A percentile compares a stretch with the other conserved stretches of the same genome.
These are phyloP conservation scores for Colletotrichum endophyticum DNA, from an alignment of 2,329 filamentous ascomycete species.

Conservation along the genomic window DNA sequence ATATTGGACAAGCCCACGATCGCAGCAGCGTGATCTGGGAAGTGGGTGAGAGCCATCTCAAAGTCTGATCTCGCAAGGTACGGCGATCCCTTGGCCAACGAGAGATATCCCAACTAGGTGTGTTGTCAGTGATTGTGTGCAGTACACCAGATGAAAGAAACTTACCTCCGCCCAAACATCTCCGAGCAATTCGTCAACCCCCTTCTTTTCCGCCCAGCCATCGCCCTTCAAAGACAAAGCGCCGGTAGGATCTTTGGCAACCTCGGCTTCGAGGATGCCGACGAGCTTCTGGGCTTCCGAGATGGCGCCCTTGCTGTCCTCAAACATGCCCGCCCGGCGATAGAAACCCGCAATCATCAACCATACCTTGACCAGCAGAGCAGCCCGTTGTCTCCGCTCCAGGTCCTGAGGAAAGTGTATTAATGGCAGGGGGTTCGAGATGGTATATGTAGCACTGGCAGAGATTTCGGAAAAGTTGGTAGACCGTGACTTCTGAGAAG, in stretches of 20 bases:
- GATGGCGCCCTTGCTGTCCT: constrained; percentile 81
- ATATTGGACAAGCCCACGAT: constrained; percentile 86
- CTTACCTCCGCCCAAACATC: constrained; percentile 84
- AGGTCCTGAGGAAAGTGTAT: constrained; percentile 62
- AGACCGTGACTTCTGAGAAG: constrained; percentile 44
- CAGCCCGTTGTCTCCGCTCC: constrained; percentile 52
- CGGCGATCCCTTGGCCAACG: constrained; percentile 63
- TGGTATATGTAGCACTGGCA: constrained; percentile 45
- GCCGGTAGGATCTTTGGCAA: constrained; percentile 65
- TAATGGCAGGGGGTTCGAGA: constrained; percentile 53
- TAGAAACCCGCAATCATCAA: constrained; percentile 90
- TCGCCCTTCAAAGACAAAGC: constrained; percentile 65
- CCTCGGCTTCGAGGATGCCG: constrained; percentile 70
- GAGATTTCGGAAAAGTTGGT: constrained; percentile 44
- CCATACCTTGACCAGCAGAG: constrained; percentile 80
- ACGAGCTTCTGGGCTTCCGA: constrained; percentile 82
- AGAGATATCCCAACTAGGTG: constrained; percentile 69
- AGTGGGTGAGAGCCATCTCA: constrained; percentile 81
- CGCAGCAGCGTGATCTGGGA: constrained; percentile 78
- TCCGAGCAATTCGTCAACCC: constrained; percentile 82
- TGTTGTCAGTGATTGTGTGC: constrained; percentile 29
- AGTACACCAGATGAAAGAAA: constrained; percentile 1
- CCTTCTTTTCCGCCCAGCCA: constrained; percentile 82
- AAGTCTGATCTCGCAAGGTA: constrained; percentile 78
- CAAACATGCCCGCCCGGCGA: constrained; percentile 76